Evolutionary conservation across 371 early-diverging fungal species (phyloP), one percentile per base, ranked within the genome.

Genomic region (Lichtheimia ramosa): DNA sequence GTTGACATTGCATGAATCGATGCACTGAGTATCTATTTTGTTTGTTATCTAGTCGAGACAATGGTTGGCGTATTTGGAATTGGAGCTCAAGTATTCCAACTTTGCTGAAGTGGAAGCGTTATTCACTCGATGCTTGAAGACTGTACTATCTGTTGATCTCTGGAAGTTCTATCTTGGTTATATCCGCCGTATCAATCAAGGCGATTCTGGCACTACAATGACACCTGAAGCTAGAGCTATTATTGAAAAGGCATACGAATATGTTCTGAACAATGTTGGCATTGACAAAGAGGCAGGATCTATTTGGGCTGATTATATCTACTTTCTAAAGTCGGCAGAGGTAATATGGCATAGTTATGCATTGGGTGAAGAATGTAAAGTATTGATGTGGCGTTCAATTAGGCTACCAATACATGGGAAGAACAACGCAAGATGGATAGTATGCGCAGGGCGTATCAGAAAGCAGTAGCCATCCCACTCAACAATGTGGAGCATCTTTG

Each of bases 111-210:
- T 94, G 24, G 95, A 94, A 70, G 73, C 83, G n/a, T 73, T 98
- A 18, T 98, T 96, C 65, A 88, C 85, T 24, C 83, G 88, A 41
- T 94, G 92, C 66, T 84, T 96, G 49, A 84, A 86, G 55, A 79
- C 81, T 23, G 91, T 94, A 6, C 83, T 88, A 10, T 90, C 92
- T 6, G 88, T 98, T 34, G 96, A 93, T 34, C 80, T 97, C 12
- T 95, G 93, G 91, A 84, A 88, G 62, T 86, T 85, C 67, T 98
- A 98, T 74, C 72, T 97, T 55, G 85, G 85, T 62, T 96, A 96
- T 69, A 92, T 97, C 58, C 84, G 87, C 49, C 79, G 86, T 18
- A 88, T 83, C 63, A 93, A 96, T 71, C 70, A 73, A 61, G 72
- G 82, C 53, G 77, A 70, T 41, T 63, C 75, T 50, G 75, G 77